Evolutionary conservation across 1,284 basidiomycete species (phyloP), one percentile per base, ranked within the genome.

Genomic region (Leccinum cinnamomeum): DNA sequence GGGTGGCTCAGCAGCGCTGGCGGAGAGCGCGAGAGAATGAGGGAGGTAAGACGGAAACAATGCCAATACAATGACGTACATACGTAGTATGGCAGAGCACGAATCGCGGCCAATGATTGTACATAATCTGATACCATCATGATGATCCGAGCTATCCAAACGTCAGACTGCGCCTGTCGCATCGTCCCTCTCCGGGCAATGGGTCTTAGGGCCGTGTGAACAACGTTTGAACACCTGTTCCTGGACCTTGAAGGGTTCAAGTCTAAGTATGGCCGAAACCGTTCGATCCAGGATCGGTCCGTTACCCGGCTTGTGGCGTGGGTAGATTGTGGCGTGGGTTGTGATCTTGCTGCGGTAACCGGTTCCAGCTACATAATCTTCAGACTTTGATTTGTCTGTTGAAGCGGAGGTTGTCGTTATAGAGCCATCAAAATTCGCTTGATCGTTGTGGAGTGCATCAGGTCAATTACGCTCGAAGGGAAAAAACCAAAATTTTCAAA

Each of bases 391-490:
- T 33, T 4, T 33, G 30, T 33, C 30, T 33, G 30, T 33, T 33
- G 30, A 33, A 33, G 30, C 10, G 30, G 30, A 33, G 30, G 89
- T 61, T 89, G 87, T 61, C 84, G 83, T 12, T 80, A 79, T 12
- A 98, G 75, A 3, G 91, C 85, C 6, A 76, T 75, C 20, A 85
- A 82, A 7, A 90, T 88, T 70, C 90, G 90, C 53, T 74, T 77
- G 14, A 86, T 88, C 41, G 83, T 88, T 61, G 92, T 94, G 66
- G 6, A 10, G 33, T 56, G 23, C 58, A 3, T 58, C 60, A 58
- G 57, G 57, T 60, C n/a, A 60, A 35, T 44, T 35, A 14, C 3
- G 28, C 25, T 25, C 5, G 59, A 56, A 12, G 16, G 35, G 16
- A 28, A 20, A 64, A 30, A 28, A 28, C 25, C 25, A 28, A 28